phyloP scores from a whole-genome alignment of 2,329 filamentous ascomycete genomes.

The Ophiostoma pallidulum region DNA sequence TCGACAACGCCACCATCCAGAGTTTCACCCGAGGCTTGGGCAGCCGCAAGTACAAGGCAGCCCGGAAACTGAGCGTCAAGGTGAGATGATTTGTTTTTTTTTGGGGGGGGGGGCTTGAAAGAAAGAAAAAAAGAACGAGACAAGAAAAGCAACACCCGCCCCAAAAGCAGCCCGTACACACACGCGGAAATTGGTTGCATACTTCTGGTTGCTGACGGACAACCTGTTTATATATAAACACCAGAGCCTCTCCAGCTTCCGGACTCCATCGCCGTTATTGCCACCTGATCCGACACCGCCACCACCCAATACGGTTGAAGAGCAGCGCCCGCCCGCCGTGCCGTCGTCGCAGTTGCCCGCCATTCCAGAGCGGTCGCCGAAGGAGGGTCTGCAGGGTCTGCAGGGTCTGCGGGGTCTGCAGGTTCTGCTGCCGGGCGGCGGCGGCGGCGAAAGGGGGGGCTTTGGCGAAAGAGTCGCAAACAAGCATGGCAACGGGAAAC shows the following conservation, averaged over 20 bases:
- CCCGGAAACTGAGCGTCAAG: slow-evolving; percentile 29
- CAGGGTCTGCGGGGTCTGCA: not conserved
- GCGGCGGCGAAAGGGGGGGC: no score
- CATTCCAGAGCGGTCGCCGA: slow-evolving; percentile 11
- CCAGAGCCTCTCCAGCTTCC: slow-evolving; percentile 13
- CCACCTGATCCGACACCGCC: not conserved
- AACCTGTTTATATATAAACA: no score
- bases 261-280: slow-evolving; percentile 7
- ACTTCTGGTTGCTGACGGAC: no score
- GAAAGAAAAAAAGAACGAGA: no score
- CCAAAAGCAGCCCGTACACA: no score
- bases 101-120: no score
- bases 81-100: slow-evolving; percentile 16
- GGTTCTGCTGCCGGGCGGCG: no score
- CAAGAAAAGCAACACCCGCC: no score
- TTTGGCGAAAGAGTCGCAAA: no score
- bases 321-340: not conserved
- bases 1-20: not conserved
- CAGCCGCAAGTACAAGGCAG: slow-evolving; percentile 17
- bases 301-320: not conserved
- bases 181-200: no score
- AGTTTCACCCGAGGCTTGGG: slow-evolving; percentile 1
- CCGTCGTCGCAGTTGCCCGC: not conserved
- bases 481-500: no score
- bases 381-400: not conserved